Evolutionary conservation across 2,329 filamentous ascomycete genomes (phyloP).

Genomic region (Claviceps sp.): DNA sequence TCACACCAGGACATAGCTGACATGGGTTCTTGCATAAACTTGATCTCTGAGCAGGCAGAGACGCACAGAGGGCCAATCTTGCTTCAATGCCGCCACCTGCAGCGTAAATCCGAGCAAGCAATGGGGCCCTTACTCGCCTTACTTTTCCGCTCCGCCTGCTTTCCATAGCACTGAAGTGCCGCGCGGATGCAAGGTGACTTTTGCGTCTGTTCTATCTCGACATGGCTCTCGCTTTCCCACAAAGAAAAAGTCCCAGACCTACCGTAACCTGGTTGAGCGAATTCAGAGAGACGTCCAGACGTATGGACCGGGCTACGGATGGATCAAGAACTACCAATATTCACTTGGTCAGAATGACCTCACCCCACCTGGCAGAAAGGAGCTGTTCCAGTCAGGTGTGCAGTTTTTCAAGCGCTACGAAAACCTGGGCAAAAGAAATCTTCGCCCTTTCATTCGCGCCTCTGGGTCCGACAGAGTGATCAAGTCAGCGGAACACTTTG

Average conservation of each 20-base stretch:
- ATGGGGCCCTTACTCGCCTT: conserved; percentile 73
- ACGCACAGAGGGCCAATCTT: conserved; percentile 1
- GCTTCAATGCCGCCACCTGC: conserved; percentile 27
- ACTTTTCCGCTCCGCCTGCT: conserved; percentile 57
- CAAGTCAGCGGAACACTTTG: conserved; percentile 62
- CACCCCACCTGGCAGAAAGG: conserved; percentile 49
- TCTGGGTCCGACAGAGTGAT: conserved; percentile 59
- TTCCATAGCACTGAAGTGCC: conserved; percentile 47
- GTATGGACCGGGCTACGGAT: conserved; percentile 52
- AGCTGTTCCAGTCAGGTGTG: conserved; percentile 61
- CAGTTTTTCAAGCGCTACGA: conserved; percentile 66
- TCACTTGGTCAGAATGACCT: conserved; percentile 56
- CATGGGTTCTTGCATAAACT: background rate
- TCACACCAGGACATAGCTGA: background rate
- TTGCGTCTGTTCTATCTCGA: conserved; percentile 68
- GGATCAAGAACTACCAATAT: conserved; percentile 61
- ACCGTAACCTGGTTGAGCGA: conserved; percentile 48
- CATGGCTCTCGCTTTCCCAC: conserved; percentile 81
- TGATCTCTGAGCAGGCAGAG: conserved; percentile 1
- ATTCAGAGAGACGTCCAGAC: conserved; percentile 45
- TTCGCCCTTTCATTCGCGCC: conserved; percentile 57
- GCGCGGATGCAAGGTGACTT: conserved; percentile 57
- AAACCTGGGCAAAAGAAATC: conserved; percentile 35
- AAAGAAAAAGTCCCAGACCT: conserved; percentile 46
- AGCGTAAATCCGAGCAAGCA: conserved; percentile 45